Base-by-base conservation (phyloP, 345 rosid genomes). In the Syzygium aqueum region DNA sequence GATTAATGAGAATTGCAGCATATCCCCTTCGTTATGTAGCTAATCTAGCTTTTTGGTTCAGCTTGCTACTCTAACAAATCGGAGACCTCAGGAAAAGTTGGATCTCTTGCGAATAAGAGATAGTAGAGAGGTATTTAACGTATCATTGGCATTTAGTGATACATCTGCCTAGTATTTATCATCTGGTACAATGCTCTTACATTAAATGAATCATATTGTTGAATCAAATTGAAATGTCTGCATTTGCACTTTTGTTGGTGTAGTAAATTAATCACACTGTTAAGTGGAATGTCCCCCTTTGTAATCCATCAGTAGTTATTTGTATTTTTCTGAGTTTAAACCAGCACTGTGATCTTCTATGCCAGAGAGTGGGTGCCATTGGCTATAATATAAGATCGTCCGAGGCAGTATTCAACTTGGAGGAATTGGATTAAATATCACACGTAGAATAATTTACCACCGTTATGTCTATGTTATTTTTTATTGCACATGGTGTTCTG, bases 31-130 rank as follows among this genome's bases (percentile, higher is more conserved):
- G 14, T 84, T 22, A 6, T 56, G 8, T 14, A 63, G 13, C 25
- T 53, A 16, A 52, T 40, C 51, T 30, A 40, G 17, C 57, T 88
- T 63, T 51, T 46, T 59, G 84, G n/a, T 86, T 87, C 95, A 97
- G 99, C 96, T 97, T 85, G 94, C 95, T 30, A 94, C 98, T 51
- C 84, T 97, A 86, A 89, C 96, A 17, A 95, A 94, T 80, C 92
- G 95, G 87, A 95, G 96, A 89, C 98, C 99, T 90, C 67, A 90
- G 30, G 99, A 96, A 90, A 95, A 94, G 90, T 90, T 97, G 91
- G 98, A 97, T 87, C 95, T 97, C 87, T 93, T 97, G 83, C 94
- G 94, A 78, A 77, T 97, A 37, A 95, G 93, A 90, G 96, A 95
- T 92, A 96, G 98, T 51, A 89, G 78, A 90, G 99, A 97, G 98